Base-by-base conservation (phyloP, 495 filamentous ascomycete species). In the Lophiotrema nucula region DNA sequence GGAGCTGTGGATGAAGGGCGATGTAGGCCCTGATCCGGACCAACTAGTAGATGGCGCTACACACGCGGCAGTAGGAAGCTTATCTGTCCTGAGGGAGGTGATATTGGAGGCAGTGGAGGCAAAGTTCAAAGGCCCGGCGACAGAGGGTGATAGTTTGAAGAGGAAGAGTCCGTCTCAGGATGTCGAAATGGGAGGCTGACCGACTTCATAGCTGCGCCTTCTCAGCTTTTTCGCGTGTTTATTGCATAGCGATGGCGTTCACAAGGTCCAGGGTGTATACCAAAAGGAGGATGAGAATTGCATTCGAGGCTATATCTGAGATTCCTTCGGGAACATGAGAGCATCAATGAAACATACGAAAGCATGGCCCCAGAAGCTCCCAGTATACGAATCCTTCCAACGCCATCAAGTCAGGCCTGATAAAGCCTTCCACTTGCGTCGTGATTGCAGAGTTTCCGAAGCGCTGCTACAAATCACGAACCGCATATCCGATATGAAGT, bases 1-100 rank as follows among this genome's bases (percentile, higher is more conserved):
- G 10, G 88, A 93, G 66, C 66, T 97, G 12, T 98, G 95, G 93
- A 82, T 92, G 49, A 97, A 90, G 77, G 92, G 95, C 3, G 79
- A 86, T 65, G 74, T 81, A 11, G 69, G 72, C 26, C 75, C 72
- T 2, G 70, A 74, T 52, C 73, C 67, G 16, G 82, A 87, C 26
- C 70, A 73, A 23, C 70, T 88, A 56, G 72, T 85, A 25, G 83
- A 88, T 60, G 78, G 76, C 27, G 84, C 85, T 33, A 81, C 86
- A 5, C 77, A 84, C 71, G 84, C 85, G 25, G 84, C 85, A 46
- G 67, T 75, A 16, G 79, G 79, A 12, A 76, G 80, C 15, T 73
- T 84, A 62, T 68, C 74, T 23, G 85, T 88, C 25, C 72, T 88
- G 41, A 73, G 75, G 37, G 80, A 82, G 37, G 81, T 79, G 64